Evolutionary conservation across 306 rosid species (phyloP), one percentile per base, ranked within the genome.

Genomic region (Cicer judaicum): DNA sequence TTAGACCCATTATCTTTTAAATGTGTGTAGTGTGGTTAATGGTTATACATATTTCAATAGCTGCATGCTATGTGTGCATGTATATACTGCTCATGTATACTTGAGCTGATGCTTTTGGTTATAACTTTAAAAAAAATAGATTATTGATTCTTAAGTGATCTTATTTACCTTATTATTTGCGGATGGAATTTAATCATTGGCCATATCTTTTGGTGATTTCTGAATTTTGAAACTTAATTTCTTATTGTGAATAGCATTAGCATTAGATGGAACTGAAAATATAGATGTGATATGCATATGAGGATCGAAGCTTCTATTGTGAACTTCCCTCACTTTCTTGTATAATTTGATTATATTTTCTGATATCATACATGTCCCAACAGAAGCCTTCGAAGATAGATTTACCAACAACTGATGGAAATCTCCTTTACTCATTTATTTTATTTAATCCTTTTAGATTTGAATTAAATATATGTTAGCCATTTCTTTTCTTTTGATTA

Each of bases 321-420:
- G 64, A 36, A 74, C 62, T 62, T 69, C 34, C 7, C 40, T 44
- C 10, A 24, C 29, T 21, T 74, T 34, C 38, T 50, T 14, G 38
- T 67, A 62, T 66, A 61, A 40, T 82, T 74, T 61, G 72, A 41
- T 68, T 53, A 59, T 64, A 11, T 13, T 64, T 40, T 70, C 34
- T 48, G 68, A 56, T 10, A 14, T 13, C 21, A 7, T 14, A 6
- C 50, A 5, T 44, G 50, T 46, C 34, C 19, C 54, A 59, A 8
- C 44, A 34, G 41, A 68, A 60, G 46, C 65, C 10, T 56, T 66
- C 7, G 43, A 24, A 60, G 53, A 42, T 55, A 9, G 54, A 54
- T 42, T 62, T 24, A 18, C 46, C 38, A 14, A 61, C 19, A 54
- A 7, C 70, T 36, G 43, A 46, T 68, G 16, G 21, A 70, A 43